These are phyloP conservation scores for Cryptosporidium viatorum DNA, from an alignment of 169 alveolate species.

Conservation along the genomic window DNA sequence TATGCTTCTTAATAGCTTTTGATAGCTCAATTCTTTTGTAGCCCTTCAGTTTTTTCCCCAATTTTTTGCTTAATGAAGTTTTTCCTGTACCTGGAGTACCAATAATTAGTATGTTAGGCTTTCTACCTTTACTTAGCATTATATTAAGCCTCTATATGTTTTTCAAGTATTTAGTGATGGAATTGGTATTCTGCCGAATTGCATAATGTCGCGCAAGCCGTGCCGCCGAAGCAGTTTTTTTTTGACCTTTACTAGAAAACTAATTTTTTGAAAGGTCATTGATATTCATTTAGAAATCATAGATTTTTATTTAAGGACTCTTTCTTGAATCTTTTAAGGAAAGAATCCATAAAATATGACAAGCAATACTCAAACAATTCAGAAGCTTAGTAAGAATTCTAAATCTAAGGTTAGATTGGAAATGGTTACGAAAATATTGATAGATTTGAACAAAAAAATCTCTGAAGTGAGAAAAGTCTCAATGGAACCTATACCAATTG, in stretches of 20 bases:
- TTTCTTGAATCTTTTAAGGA: neutral
- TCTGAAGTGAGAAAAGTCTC: conserved; percentile 2
- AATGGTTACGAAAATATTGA: conserved; percentile 8
- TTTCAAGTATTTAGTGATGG: neutral
- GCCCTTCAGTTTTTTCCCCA: conserved; percentile 77
- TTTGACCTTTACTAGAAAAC: neutral
- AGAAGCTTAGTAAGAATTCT: neutral
- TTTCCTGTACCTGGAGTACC: conserved; percentile 87
- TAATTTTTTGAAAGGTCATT: neutral
- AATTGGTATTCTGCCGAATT: neutral
- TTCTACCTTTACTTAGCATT: conserved; percentile 17
- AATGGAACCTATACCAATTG: conserved; percentile 57
- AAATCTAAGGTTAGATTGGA: neutral
- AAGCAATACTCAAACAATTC: neutral
- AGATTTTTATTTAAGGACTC: neutral
- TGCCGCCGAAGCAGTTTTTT: neutral
- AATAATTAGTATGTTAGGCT: conserved; percentile 80
- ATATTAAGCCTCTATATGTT: neutral
- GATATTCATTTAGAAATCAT: neutral
- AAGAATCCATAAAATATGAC: neutral
- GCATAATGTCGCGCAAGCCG: neutral
- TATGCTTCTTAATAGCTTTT: conserved; percentile 78
- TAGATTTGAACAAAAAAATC: conserved; percentile 24
- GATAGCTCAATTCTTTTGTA: conserved; percentile 80
- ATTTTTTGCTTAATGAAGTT: conserved; percentile 79